These are phyloP conservation scores for Hawksworthiomyces lignivorus DNA, from an alignment of 2,329 filamentous ascomycete genomes.

Conservation along the genomic window DNA sequence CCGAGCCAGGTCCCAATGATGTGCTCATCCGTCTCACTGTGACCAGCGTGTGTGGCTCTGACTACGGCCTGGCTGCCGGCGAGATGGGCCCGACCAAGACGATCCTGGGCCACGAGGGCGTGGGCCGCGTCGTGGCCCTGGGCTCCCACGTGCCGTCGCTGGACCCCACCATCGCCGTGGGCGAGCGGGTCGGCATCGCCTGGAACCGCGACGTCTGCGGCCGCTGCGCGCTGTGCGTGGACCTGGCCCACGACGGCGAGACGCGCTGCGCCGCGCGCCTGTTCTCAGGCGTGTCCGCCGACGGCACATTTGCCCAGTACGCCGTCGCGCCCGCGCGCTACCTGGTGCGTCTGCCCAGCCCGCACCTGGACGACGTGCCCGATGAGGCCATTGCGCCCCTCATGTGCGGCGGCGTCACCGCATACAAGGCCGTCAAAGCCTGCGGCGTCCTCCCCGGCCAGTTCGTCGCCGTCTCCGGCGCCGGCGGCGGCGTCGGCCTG, in stretches of 20 bases:
- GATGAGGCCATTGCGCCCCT: conserved; percentile 33
- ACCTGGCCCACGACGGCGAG: conserved; percentile 24
- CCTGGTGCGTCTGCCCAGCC: conserved; percentile 22
- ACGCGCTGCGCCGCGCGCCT: conserved; percentile 26
- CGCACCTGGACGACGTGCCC: conserved; percentile 19
- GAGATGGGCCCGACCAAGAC: conserved; percentile 26
- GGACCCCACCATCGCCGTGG: conserved; percentile 20
- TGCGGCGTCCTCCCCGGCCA: conserved; percentile 24
- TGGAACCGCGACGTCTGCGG: conserved; percentile 32
- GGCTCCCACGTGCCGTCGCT: conserved; percentile 24
- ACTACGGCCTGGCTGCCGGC: conserved; percentile 29
- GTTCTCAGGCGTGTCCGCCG: conserved; percentile 25
- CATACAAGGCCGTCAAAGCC: conserved; percentile 32
- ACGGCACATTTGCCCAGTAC: conserved; percentile 34
- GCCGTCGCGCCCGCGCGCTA: conserved; percentile 28
- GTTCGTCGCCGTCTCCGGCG: conserved; percentile 30
- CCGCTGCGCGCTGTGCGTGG: conserved; percentile 23
- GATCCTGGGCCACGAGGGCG: conserved; percentile 37
- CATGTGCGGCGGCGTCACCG: conserved; percentile 35
- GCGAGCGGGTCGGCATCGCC: conserved; percentile 30
- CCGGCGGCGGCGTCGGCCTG: conserved; percentile 30
- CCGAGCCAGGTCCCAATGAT: conserved; percentile 21
- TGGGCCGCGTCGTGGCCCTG: conserved; percentile 30
- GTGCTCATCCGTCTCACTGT: conserved; percentile 28
- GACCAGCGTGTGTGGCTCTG: conserved; percentile 32